Percentiles rank a stretch among this genome's conserved stretches.
These are phyloP conservation scores for Tulasnella sp. DNA, from an alignment of 768 basidiomycete genomes.

Conservation along the genomic window DNA sequence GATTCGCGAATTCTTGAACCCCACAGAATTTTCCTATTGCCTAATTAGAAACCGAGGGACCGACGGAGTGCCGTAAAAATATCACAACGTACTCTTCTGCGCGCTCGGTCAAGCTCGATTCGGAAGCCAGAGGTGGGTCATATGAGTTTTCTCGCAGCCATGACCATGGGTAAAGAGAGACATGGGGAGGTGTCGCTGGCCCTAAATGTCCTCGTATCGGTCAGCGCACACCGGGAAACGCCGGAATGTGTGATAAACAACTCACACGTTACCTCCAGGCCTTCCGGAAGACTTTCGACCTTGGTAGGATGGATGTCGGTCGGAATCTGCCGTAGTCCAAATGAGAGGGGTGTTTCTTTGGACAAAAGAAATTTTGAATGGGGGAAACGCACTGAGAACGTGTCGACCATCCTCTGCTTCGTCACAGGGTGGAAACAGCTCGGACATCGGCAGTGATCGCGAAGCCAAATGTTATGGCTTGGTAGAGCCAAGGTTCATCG, in stretches of 20 bases:
- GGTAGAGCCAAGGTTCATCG: neutral
- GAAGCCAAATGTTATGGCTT: conserved; percentile 85
- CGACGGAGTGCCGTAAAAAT: neutral
- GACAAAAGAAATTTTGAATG: neutral
- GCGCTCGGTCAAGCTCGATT: neutral
- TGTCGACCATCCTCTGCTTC: conserved; percentile 82
- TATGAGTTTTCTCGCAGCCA: conserved; percentile 80
- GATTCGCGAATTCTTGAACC: conserved; percentile 66
- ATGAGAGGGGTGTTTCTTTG: neutral
- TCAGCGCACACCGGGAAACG: conserved; percentile 3
- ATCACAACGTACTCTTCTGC: neutral
- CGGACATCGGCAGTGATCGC: conserved; percentile 89
- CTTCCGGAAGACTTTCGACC: conserved; percentile 55
- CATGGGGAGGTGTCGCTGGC: conserved; percentile 59
- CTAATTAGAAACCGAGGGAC: neutral
- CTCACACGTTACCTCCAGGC: conserved; percentile 73
- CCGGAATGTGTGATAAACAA: conserved; percentile 26
- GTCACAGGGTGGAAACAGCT: conserved; percentile 83
- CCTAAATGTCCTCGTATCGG: conserved; percentile 40
- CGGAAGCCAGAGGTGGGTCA: conserved; percentile 52
- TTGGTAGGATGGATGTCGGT: conserved; percentile 61
- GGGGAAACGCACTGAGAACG: conserved; percentile 65
- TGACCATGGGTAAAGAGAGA: conserved; percentile 79
- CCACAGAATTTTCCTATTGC: conserved; percentile 69
- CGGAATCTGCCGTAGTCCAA: conserved; percentile 58